These are phyloP conservation scores for Lichina pygmaea DNA, from an alignment of 495 filamentous ascomycete species.

Conservation along the genomic window DNA sequence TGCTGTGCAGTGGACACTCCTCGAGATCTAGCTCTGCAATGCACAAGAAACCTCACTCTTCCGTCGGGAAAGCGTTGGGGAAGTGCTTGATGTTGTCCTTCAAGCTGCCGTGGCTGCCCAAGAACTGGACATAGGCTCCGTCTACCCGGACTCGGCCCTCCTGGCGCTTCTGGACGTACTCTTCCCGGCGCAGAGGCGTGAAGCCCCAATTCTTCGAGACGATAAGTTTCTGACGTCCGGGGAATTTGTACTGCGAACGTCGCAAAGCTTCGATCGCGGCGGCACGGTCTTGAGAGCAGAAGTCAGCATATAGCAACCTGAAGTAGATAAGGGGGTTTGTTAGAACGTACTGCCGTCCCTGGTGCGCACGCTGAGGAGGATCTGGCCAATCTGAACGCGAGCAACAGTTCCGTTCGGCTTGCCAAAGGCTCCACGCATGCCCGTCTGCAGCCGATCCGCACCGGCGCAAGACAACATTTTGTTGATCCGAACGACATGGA, in stretches of 20 bases:
- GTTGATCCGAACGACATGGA: conserved; percentile 99
- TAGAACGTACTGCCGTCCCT: conserved; percentile 47
- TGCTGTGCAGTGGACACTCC: too few species aligned
- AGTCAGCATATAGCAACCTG: neutral
- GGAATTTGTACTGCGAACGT: conserved; percentile 99
- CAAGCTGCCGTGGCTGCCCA: conserved; percentile 66
- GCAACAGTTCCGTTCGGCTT: conserved; percentile 96
- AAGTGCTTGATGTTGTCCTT: conserved; percentile 73
- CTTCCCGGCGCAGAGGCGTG: conserved; percentile 88
- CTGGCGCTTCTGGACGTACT: conserved; percentile 79
- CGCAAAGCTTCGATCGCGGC: conserved; percentile 93
- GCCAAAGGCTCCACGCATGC: conserved; percentile 99
- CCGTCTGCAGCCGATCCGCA: conserved; percentile 98
- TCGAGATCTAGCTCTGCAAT: too few species aligned
- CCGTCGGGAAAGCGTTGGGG: conserved; percentile 55
- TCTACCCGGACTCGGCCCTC: conserved; percentile 76
- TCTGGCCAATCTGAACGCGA: conserved; percentile 98
- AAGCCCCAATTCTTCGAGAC: conserved; percentile 99
- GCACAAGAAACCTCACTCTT: neutral
- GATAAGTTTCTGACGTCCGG: conserved; percentile 99
- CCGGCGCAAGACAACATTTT: conserved; percentile 99
- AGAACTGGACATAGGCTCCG: conserved; percentile 97
- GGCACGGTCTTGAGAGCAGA: conserved; percentile 34
- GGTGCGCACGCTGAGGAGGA: conserved; percentile 86
- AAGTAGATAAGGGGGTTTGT: neutral